Evolutionary conservation across 441 rosid species (phyloP), one percentile per base, ranked within the genome.

Genomic region (Populus tomentosa): DNA sequence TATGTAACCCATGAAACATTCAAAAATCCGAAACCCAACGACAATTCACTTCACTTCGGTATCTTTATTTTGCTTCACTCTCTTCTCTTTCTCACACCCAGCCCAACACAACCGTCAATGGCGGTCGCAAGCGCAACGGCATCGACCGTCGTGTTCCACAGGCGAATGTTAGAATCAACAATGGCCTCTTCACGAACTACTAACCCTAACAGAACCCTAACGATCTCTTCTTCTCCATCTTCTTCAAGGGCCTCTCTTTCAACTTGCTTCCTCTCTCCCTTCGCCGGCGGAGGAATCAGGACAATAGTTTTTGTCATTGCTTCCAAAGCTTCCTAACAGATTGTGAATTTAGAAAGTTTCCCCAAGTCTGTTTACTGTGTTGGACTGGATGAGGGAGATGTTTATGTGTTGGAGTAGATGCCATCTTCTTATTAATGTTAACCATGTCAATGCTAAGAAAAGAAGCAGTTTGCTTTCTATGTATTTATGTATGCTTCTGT

Each of bases 41-140:
- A 23, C 40, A 64, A n/a, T 26, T 32, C 30, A 7, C 18, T 32
- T 10, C 72, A 20, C 11, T 14, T 24, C 42, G 5, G 65, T 64
- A 24, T 35, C 53, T 32, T 26, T 40, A 13, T 7, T 5, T n/a
- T 59, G 18, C 66, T 24, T 0, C 5, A 18, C 16, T 23, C 70
- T 28, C 38, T 9, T 3, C 40, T 8, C 78, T 8, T 38, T 3
- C 38, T 3, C 67, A 40, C 6, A 14, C 32, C 62, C 14, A 1
- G 35, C 4, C 69, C 20, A 18, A 18, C 78, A 67, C 53, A 79
- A 21, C 78, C 14, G 46, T 68, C 80, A 77, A 90, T 87, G 95
- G 94, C 84, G 81, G 89, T 87, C 63, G 90, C 90, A 35, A 82
- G 89, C 53, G 87, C 89, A 85, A 80, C 90, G 36, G 80, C 90